Evolutionary conservation across 2,329 filamentous ascomycete species (phyloP), one percentile per base, ranked within the genome.

Genomic region (Fusarium fujikuroi): DNA sequence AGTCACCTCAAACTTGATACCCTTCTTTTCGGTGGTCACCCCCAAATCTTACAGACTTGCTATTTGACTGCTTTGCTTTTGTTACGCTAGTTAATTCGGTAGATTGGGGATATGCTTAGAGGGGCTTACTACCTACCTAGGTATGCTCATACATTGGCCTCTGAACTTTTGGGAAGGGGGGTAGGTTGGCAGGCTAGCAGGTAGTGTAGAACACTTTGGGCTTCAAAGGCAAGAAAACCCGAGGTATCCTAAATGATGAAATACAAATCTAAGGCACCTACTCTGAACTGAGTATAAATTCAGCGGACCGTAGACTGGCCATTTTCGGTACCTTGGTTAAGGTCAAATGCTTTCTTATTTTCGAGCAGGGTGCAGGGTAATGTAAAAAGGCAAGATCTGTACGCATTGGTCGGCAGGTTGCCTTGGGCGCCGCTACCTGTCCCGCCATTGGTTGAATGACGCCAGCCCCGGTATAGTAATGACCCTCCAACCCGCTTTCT

Each of bases 381-480:
- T 47, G 19, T 30, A 28, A 47, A 18, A 47, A 15, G 19, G 44
- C 14, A 47, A 30, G 44, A 30, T 21, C 44, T 47, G 25, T 47
- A 30, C 19, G 44, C 25, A 28, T 47, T n/a, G n/a, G 40, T 50
- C 30, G n/a, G 30, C 10, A 30, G 30, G n/a, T 23, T 49, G 30
- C 34, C 56, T 34, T 42, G 10, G 50, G 25, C 19, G 34, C n/a
- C 7, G 43, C 40, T n/a, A 16, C 62, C 40, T 14, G 58, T 58
- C 25, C 36, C 63, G 19, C 46, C 46, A 77, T 76, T 75, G 75
- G 69, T 37, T 65, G 53, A 49, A 70, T 74, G 63, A 69, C 66
- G 63, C 60, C 68, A 75, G 60, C 77, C 77, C 77, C 77, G 77
- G 57, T 78, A 78, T 58, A 78, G 69, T 77, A 72, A 78, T 78